Conservation (phyloP, 805 yeast species). For the Schwanniomyces sp. region DNA sequence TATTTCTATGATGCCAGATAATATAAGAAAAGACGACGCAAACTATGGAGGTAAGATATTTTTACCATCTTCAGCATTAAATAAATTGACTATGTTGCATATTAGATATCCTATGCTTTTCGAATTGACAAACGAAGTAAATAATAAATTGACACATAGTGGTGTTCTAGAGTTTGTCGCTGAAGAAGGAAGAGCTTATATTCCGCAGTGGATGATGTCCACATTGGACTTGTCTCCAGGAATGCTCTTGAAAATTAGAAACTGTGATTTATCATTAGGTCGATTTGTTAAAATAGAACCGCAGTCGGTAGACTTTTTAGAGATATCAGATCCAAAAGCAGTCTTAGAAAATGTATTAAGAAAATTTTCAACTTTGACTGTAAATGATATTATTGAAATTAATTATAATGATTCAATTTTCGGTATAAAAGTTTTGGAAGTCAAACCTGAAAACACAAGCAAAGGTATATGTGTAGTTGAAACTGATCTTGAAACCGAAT, state of each 20-base stretch:
- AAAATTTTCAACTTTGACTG: constrained; percentile 83
- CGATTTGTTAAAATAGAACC: constrained; percentile 91
- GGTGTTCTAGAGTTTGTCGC: constrained; percentile 97
- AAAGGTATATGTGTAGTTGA: constrained; percentile 91
- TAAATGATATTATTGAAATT: constrained; percentile 81
- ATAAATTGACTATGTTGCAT: constrained; percentile 84
- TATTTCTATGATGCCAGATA: constrained; percentile 82
- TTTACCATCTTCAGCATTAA: constrained; percentile 89
- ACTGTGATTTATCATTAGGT: constrained; percentile 82
- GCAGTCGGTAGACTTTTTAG: constrained; percentile 88
- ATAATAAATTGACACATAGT: constrained; percentile 66
- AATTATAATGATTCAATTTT: constrained; percentile 77
- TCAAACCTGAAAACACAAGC: constrained; percentile 67
- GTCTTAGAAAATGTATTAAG: constrained; percentile 91
- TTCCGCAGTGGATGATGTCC: constrained; percentile 96
- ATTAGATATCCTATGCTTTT: constrained; percentile 96
- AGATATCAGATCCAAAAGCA: constrained; percentile 94
- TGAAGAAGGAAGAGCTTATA: constrained; percentile 92
- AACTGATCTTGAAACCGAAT: constrained; percentile 94
- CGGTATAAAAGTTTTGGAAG: constrained; percentile 82
- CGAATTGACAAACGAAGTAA: constrained; percentile 68
- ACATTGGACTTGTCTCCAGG: constrained; percentile 77
- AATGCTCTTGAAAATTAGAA: constrained; percentile 69
- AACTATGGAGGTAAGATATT: constrained; percentile 96
- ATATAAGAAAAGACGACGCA: constrained; percentile 68